Evolutionary conservation across 2,329 filamentous ascomycete genomes (phyloP).

Genomic region (Cladosporium cucumerinum): DNA sequence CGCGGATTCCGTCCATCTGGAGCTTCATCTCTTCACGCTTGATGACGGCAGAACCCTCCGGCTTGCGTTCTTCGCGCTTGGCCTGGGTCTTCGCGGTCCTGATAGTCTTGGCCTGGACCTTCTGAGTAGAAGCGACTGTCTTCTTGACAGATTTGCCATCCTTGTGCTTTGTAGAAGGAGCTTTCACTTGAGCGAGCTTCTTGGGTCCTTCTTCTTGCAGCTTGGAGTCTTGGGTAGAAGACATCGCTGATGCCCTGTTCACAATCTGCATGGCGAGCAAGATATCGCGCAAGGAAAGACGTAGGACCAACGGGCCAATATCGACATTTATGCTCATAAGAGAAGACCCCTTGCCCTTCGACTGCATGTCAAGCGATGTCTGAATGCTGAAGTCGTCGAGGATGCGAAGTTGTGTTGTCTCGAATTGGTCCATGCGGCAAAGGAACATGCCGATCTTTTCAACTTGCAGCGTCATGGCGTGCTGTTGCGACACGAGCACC

Average conservation of each 20-base stretch:
- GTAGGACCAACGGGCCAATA: slow-evolving; percentile 84
- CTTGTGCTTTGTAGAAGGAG: slow-evolving; percentile 39
- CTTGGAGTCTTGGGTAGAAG: slow-evolving; percentile 46
- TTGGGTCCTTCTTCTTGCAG: slow-evolving; percentile 53
- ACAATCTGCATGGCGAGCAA: slow-evolving; percentile 90
- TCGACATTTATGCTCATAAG: slow-evolving; percentile 79
- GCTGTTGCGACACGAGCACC: slow-evolving; percentile 86
- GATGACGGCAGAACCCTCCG: slow-evolving; percentile 52
- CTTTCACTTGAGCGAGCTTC: slow-evolving; percentile 53
- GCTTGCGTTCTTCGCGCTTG: slow-evolving; percentile 44
- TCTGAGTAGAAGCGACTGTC: slow-evolving; percentile 44
- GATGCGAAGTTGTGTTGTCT: slow-evolving; percentile 83
- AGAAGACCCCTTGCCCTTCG: slow-evolving; percentile 57
- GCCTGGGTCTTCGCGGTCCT: slow-evolving; percentile 51
- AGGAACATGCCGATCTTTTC: slow-evolving; percentile 97
- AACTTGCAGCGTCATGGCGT: slow-evolving; percentile 88
- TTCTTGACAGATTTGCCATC: slow-evolving; percentile 45
- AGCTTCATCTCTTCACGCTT: slow-evolving; percentile 80
- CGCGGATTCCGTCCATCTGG: slow-evolving; percentile 79
- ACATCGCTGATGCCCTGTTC: slow-evolving; percentile 84
- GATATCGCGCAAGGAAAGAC: slow-evolving; percentile 90
- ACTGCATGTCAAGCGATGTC: slow-evolving; percentile 75
- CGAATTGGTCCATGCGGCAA: slow-evolving; percentile 97
- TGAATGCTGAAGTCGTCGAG: slow-evolving; percentile 95
- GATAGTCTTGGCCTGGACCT: slow-evolving; percentile 46